Evolutionary conservation across 495 filamentous ascomycete genomes (phyloP), one percentile per base, ranked within the genome.

Genomic region (Trichoderma asperelloides): DNA sequence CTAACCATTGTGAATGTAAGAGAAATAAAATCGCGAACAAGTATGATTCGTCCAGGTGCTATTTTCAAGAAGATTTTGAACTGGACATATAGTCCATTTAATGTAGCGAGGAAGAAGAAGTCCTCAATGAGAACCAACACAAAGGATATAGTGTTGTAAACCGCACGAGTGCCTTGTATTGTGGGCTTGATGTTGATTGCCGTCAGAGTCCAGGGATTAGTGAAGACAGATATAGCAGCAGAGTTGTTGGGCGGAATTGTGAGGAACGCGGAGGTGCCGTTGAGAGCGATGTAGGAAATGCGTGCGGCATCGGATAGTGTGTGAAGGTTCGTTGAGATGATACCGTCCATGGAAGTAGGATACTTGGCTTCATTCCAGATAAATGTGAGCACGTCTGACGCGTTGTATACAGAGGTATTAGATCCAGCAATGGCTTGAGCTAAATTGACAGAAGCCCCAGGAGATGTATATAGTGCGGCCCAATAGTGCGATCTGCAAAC

Each of bases 341-440:
- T 60, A 0, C 75, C 67, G 68, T 84, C 82, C 13, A 77, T 69
- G n/a, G 78, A 69, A 0, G 78, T 70, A 0, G 83, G 71, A 67
- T 84, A 86, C 1, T 78, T 77, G 4, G 78, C 81, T 72, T 83
- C 77, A 65, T 85, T 84, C 81, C 82, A 85, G 64, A 83, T 74
- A 66, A 78, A 78, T 8, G 73, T 73, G 27, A 85, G 66, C 9
- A 80, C 73, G 65, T 81, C 65, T 40, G 68, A 71, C 28, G 63
- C 60, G 63, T 85, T 76, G 73, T 83, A 83, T 11, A 76, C 39
- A 5, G 78, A 75, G 3, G 74, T 68, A 0, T 66, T 37, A 8
- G 72, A 74, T n/a, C 74, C 75, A 0, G 67, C 57, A 1, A 84
- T 45, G 3, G 79, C 82, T 3, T 71, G 70, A 25, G 71, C 68